phyloP scores from a whole-genome alignment of 495 filamentous ascomycete genomes.

The Penicillium malachiteum region DNA sequence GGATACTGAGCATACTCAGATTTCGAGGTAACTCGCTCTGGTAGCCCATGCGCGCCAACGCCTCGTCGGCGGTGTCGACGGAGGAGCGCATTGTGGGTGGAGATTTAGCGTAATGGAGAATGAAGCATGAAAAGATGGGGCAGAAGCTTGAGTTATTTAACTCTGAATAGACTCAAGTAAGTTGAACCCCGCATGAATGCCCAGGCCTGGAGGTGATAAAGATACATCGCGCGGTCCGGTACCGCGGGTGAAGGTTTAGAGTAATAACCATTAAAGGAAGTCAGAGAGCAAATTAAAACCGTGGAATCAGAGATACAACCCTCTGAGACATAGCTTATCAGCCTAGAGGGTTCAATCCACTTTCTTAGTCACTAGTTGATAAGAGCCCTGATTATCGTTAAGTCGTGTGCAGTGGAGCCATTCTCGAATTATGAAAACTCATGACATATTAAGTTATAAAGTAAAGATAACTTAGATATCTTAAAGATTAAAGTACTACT shows the following conservation, averaged over 20 bases:
- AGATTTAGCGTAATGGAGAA: not conserved
- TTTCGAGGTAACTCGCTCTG: slow-evolving; percentile 60
- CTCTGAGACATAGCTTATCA: slow-evolving; percentile 7
- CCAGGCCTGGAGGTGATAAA: slow-evolving; percentile 1
- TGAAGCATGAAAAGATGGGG: not conserved
- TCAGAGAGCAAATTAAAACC: not conserved
- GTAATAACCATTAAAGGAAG: not conserved
- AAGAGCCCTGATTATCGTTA: not conserved
- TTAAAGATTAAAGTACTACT: no score
- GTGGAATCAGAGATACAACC: not conserved
- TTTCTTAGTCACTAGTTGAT: slow-evolving; percentile 4
- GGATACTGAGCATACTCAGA: slow-evolving; percentile 63
- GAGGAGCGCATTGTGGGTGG: slow-evolving; percentile 24
- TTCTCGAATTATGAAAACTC: not conserved
- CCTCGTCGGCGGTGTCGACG: slow-evolving; percentile 49
- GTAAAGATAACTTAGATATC: no score
- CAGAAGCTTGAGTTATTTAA: slow-evolving; percentile 16
- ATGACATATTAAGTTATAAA: no score
- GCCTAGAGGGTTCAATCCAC: not conserved
- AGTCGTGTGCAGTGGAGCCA: not conserved
- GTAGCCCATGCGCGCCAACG: slow-evolving; percentile 62
- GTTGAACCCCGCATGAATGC: slow-evolving; percentile 23
- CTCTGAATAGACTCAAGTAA: slow-evolving; percentile 1
- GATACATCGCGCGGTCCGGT: slow-evolving; percentile 28
- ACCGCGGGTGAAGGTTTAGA: slow-evolving; percentile 20